These are phyloP conservation scores for Trapa bicornis DNA, from an alignment of 345 rosid species.

Conservation along the genomic window DNA sequence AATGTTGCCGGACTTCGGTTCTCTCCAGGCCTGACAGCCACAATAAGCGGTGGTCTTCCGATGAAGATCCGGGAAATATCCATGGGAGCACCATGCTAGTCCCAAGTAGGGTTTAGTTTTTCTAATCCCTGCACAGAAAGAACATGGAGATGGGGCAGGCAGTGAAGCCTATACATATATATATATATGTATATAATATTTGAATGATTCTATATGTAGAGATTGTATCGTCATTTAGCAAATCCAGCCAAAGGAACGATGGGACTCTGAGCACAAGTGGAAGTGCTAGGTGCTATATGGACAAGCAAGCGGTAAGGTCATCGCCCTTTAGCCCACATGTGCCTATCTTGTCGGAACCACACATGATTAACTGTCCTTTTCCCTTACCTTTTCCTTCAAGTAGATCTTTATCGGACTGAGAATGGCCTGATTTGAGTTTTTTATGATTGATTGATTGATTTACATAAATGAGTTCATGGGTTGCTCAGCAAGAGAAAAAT, in stretches of 20 bases:
- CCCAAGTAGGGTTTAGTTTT: neutral
- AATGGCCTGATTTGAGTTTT: neutral
- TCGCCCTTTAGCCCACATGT: neutral
- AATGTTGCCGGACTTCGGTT: conserved; percentile 17
- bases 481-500: neutral
- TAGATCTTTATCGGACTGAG: neutral
- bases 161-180: neutral
- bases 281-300: neutral
- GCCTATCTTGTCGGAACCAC: neutral
- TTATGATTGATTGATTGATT: neutral
- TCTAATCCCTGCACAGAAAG: neutral
- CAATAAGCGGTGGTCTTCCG: conserved; percentile 39
- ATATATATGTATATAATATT: neutral
- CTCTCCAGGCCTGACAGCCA: conserved; percentile 47
- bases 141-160: too few relatives aligned
- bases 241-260: neutral
- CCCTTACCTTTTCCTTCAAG: neutral
- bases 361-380: neutral
- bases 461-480: neutral
- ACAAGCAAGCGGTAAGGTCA: neutral
- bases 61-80: conserved; percentile 16
- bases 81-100: too few relatives aligned
- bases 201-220: neutral
- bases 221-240: conserved; percentile 2
- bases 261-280: neutral